A percentile compares a stretch with the other conserved stretches of the same genome.
These are phyloP conservation scores for Colletotrichum shisoi DNA, from an alignment of 2,329 filamentous ascomycete species.

Conservation along the genomic window DNA sequence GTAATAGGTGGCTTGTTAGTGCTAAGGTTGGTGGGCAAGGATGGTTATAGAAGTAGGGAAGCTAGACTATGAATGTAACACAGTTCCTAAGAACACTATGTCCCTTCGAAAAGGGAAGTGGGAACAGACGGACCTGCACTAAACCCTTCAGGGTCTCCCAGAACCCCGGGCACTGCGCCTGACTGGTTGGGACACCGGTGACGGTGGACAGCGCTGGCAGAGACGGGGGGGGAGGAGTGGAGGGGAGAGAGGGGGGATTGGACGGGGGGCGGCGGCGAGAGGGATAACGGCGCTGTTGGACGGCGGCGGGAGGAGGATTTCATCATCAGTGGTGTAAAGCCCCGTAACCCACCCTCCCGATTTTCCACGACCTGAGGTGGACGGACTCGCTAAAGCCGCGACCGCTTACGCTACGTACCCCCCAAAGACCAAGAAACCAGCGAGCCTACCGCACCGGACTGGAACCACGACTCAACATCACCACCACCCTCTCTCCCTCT, in stretches of 20 bases:
- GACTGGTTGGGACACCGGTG: neutral
- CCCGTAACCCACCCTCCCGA: constrained; percentile 40
- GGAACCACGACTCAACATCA: constrained; percentile 24
- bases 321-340: constrained; percentile 39
- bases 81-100: too few species aligned
- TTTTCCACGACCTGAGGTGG: constrained; percentile 31
- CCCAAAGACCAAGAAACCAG: neutral
- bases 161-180: constrained; percentile 6
- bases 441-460: constrained; percentile 9
- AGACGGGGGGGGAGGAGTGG: neutral
- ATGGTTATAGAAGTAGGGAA: too few species aligned
- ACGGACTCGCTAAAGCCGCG: constrained; percentile 9
- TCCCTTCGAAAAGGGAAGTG: too few species aligned
- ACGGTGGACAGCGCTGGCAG: neutral
- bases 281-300: neutral
- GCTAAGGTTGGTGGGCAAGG: too few species aligned
- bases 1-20: too few species aligned
- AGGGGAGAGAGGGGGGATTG: neutral
- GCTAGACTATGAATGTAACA: too few species aligned
- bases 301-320: constrained; percentile 19
- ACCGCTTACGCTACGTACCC: neutral
- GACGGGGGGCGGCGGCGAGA: neutral
- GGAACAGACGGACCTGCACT: constrained; percentile 3
- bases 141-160: constrained; percentile 6
- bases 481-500: neutral